Percentiles rank a stretch among this genome's conserved stretches.
Conservation (phyloP, 768 basidiomycete genomes). For the Auriscalpium orientale region DNA sequence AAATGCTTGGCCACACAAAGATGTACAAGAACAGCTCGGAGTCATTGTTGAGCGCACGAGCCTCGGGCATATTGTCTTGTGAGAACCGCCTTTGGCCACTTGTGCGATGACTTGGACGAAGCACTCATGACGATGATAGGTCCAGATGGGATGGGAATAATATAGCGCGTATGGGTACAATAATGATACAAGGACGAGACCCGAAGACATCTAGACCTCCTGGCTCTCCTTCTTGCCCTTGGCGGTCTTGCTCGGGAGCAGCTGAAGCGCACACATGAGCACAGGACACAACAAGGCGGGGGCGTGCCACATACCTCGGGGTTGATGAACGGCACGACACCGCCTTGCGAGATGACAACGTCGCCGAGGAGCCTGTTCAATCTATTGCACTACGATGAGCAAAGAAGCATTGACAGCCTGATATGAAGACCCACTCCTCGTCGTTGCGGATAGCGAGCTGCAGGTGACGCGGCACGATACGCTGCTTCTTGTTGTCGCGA, state of each 20-base stretch:
- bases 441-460: constrained; percentile 94
- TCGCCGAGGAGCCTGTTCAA: constrained; percentile 65
- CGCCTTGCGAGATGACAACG: constrained; percentile 93
- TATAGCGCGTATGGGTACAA: neutral
- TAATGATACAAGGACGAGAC: constrained; percentile 2
- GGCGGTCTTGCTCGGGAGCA: constrained; percentile 40
- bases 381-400: constrained; percentile 25
- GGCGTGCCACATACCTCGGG: constrained; percentile 37
- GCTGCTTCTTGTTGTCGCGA: constrained; percentile 89
- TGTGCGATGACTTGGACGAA: no score
- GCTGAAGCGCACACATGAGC: constrained; percentile 14
- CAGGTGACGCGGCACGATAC: constrained; percentile 92
- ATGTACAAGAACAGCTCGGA: no score
- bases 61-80: no score
- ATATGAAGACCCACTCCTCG: constrained; percentile 54
- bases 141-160: no score
- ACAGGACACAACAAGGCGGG: neutral
- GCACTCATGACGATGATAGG: no score
- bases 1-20: no score
- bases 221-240: constrained; percentile 47
- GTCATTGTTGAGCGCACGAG: no score
- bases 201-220: constrained; percentile 29
- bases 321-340: constrained; percentile 82
- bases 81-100: no score
- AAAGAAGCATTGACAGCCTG: neutral